These are phyloP conservation scores for Neoarthrinium moseri DNA, from an alignment of 2,329 filamentous ascomycete species.

Conservation along the genomic window DNA sequence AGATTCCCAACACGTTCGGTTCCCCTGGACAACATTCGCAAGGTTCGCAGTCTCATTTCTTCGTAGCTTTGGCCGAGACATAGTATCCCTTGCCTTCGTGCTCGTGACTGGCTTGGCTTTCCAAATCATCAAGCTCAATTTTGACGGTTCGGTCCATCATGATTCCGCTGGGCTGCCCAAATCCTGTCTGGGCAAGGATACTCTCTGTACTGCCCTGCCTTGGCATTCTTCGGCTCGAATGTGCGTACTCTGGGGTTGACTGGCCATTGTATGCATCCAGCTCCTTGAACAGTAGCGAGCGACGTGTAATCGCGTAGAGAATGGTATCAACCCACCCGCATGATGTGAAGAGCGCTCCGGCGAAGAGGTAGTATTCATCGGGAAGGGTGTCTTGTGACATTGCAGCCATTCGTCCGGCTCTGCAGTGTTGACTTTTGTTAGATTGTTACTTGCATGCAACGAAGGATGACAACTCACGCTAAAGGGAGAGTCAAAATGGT, in stretches of 20 bases:
- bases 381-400: slow-evolving; percentile 39
- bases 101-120: slow-evolving; percentile 5
- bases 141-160: slow-evolving; percentile 23
- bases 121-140: slow-evolving; percentile 22
- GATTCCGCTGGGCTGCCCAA: slow-evolving; percentile 15
- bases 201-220: slow-evolving; percentile 21
- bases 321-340: slow-evolving; percentile 42
- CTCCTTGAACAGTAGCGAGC: slow-evolving; percentile 30
- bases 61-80: slow-evolving; percentile 1
- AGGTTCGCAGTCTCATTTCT: not conserved
- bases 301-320: slow-evolving; percentile 39
- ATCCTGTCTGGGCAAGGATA: slow-evolving; percentile 17
- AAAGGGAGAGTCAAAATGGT: slow-evolving; percentile 50
- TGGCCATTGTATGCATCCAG: slow-evolving; percentile 13
- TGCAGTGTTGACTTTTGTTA: slow-evolving; percentile 4
- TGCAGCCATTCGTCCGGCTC: slow-evolving; percentile 45
- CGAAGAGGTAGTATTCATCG: slow-evolving; percentile 32
- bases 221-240: slow-evolving; percentile 11
- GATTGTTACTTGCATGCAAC: slow-evolving; percentile 2
- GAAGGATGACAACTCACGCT: slow-evolving; percentile 25
- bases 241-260: not conserved
- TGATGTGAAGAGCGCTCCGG: slow-evolving; percentile 30
- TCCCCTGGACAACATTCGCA: not conserved
- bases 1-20: too few species aligned
- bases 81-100: not conserved